Percentiles rank a stretch among this genome's conserved stretches.
Conservation (phyloP, 2,329 filamentous ascomycete genomes). For the Aspergillus sp. region DNA sequence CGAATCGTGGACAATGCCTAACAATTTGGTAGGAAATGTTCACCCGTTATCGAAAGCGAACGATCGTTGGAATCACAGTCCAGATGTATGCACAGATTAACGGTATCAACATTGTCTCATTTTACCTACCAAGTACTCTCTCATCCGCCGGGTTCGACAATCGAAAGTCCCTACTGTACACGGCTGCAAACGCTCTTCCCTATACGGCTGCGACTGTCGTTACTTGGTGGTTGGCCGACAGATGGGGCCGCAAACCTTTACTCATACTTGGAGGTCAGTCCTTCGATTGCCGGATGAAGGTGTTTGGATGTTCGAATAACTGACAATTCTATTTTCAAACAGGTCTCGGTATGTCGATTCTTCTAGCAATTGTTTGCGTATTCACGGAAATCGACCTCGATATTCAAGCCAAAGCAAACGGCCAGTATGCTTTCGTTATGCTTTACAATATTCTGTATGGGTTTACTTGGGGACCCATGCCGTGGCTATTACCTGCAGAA, state of each 20-base stretch:
- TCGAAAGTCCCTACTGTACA: constrained; percentile 40
- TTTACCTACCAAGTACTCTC: constrained; percentile 41
- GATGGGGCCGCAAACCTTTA: constrained; percentile 42
- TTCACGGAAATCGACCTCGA: constrained; percentile 34
- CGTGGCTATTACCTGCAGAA: constrained; percentile 35
- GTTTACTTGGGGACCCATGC: constrained; percentile 42
- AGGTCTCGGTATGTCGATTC: constrained; percentile 34
- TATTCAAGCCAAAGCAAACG: constrained; percentile 33
- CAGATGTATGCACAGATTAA: constrained; percentile 45
- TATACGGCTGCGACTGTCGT: constrained; percentile 42
- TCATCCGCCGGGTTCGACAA: constrained; percentile 38
- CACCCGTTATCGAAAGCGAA: constrained; percentile 44
- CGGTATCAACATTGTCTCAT: constrained; percentile 46
- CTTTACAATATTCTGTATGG: constrained; percentile 41
- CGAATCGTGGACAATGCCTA: no score
- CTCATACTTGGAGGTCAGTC: constrained; percentile 21
- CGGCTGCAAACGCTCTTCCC: constrained; percentile 41
- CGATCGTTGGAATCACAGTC: constrained; percentile 41
- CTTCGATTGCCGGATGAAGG: no score
- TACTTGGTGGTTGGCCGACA: constrained; percentile 42
- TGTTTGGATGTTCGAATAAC: no score
- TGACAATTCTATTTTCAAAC: not conserved
- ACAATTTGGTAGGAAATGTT: constrained; percentile 38
- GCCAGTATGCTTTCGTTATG: constrained; percentile 41
- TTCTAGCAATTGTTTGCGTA: constrained; percentile 38